These are phyloP conservation scores for Camillea tinctor DNA, from an alignment of 2,329 filamentous ascomycete species.

Conservation along the genomic window DNA sequence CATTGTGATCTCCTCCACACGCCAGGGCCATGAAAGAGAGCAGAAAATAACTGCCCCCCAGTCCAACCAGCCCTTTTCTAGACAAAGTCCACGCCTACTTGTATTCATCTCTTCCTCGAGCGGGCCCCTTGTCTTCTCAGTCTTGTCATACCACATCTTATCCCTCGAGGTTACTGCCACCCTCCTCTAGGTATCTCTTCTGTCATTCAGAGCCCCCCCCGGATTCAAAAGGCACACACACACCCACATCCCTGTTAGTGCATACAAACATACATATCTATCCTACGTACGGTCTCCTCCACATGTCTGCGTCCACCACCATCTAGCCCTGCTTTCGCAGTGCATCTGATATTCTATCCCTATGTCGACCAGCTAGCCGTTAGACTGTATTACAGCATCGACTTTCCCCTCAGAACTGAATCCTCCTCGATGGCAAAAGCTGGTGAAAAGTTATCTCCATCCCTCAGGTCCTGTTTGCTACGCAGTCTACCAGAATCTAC, in stretches of 20 bases:
- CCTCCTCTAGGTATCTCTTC: slow-evolving; percentile 29
- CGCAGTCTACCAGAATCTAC: slow-evolving; percentile 21
- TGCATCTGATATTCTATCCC: slow-evolving; percentile 31
- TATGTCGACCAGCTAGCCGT: slow-evolving; percentile 31
- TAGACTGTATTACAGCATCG: slow-evolving; percentile 30
- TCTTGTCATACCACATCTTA: slow-evolving; percentile 35
- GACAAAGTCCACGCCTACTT: slow-evolving; percentile 29
- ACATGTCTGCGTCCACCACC: slow-evolving; percentile 31
- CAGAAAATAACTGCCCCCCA: slow-evolving; percentile 20
- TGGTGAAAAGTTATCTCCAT: slow-evolving; percentile 21
- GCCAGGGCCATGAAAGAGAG: slow-evolving; percentile 21
- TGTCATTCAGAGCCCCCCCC: slow-evolving; percentile 28
- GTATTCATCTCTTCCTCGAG: slow-evolving; percentile 31
- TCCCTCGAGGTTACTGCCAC: slow-evolving; percentile 30
- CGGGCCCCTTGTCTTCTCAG: slow-evolving; percentile 28
- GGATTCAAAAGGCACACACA: slow-evolving; percentile 29
- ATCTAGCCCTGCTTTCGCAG: slow-evolving; percentile 30
- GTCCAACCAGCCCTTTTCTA: slow-evolving; percentile 29
- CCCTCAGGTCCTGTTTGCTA: slow-evolving; percentile 27
- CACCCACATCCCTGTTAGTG: slow-evolving; percentile 37
- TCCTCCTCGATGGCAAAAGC: slow-evolving; percentile 23
- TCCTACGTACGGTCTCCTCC: slow-evolving; percentile 33
- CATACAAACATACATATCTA: slow-evolving; percentile 42
- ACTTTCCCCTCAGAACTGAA: slow-evolving; percentile 24
- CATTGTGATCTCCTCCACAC: slow-evolving; percentile 32